Evolutionary conservation across 495 filamentous ascomycete genomes (phyloP), one percentile per base, ranked within the genome.

Genomic region (Cercophora scortea): DNA sequence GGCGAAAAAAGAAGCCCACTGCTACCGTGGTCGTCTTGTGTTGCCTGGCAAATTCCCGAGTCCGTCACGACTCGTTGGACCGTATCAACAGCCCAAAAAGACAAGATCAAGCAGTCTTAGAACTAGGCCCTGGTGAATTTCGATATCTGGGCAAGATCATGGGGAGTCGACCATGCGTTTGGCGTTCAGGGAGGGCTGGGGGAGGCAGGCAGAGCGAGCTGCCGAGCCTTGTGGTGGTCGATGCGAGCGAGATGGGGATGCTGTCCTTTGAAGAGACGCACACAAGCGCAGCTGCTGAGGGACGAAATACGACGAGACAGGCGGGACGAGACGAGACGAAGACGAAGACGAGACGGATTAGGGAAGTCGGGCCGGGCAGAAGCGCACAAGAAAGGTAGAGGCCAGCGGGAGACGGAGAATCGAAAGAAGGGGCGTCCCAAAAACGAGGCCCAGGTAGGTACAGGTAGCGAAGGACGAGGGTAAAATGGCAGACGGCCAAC

Each of bases 1-100:
- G 62, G 60, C 65, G 58, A 50, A 48, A 57, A 53, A 61, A 69
- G 68, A 67, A 68, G 69, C 61, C 71, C 75, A 74, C 73, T 78
- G 43, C 72, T 66, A 79, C 75, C 75, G 72, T 69, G 74, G 65
- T 62, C 66, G 56, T 55, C 58, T 55, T 65, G 54, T 25, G 47
- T 61, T 48, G 57, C 47, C 33, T 55, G 51, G 51, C 25, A 25
- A 25, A 54, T 32, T 52, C 45, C 55, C 66, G 55, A 57, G 47
- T 62, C 54, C 54, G 45, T 61, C 44, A 55, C 59, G 53, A 64
- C 61, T 46, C 52, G 55, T 48, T 49, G 49, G 47, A 18, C n/a
- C 35, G 40, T 25, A 25, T 25, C 25, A 25, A 25, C 25, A 25
- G 25, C 25, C 25, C 25, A 25, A 25, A 5, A 25, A 25, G 25